Conservation (phyloP, 2,329 filamentous ascomycete genomes). For the Chalara sp. region DNA sequence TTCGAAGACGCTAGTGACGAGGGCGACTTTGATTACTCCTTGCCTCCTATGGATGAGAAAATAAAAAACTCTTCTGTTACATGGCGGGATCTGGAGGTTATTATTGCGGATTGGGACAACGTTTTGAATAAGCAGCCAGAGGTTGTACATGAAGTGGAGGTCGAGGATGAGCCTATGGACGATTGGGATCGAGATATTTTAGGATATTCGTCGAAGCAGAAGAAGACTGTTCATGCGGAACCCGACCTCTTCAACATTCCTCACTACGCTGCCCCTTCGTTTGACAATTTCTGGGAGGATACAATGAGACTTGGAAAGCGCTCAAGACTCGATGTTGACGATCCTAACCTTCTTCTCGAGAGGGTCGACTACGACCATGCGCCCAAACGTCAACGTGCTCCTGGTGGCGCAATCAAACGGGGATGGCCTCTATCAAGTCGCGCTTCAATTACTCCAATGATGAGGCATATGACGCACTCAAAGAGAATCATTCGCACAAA, state of each 20-base stretch:
- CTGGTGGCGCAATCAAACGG: constrained; percentile 49
- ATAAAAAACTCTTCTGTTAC: constrained; percentile 61
- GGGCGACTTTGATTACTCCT: constrained; percentile 43
- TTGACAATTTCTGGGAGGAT: constrained; percentile 73
- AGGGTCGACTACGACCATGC: constrained; percentile 60
- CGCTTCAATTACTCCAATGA: constrained; percentile 97
- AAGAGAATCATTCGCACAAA: constrained; percentile 95
- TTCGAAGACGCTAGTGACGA: constrained; percentile 35
- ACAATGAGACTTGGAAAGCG: constrained; percentile 70
- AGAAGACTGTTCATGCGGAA: constrained; percentile 49
- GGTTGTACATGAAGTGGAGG: constrained; percentile 19
- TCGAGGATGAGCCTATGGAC: constrained; percentile 41
- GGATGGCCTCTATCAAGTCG: constrained; percentile 65
- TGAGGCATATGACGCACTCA: constrained; percentile 88
- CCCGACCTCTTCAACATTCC: constrained; percentile 52
- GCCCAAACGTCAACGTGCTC: constrained; percentile 44
- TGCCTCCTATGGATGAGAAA: constrained; percentile 49
- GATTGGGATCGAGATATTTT: constrained; percentile 59
- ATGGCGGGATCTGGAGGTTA: constrained; percentile 73
- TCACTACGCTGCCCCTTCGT: constrained; percentile 58
- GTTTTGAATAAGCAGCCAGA: constrained; percentile 40
- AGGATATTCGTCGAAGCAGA: constrained; percentile 53
- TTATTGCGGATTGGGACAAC: constrained; percentile 80
- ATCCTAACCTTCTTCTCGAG: constrained; percentile 80
- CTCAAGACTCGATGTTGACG: constrained; percentile 79